These are phyloP conservation scores for Aureobasidium sp. DNA, from an alignment of 2,329 filamentous ascomycete genomes.

Conservation along the genomic window DNA sequence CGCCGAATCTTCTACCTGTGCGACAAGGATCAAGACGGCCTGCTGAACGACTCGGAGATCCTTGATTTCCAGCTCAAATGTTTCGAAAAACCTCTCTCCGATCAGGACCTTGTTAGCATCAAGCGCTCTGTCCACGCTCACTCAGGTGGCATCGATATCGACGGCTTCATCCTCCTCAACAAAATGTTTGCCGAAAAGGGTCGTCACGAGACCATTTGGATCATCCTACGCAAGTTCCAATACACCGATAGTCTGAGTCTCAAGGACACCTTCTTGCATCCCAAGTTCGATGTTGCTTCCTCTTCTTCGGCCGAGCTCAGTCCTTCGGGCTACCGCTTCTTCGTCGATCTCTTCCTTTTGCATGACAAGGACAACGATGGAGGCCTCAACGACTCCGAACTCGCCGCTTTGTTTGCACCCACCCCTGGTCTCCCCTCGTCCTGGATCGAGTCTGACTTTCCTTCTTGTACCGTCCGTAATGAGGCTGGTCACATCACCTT, in stretches of 20 bases:
- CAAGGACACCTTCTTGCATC: constrained; percentile 83
- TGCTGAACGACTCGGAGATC: constrained; percentile 84
- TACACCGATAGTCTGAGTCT: constrained; percentile 93
- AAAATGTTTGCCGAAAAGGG: constrained; percentile 97
- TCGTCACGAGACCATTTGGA: constrained; percentile 96
- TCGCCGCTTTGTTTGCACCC: constrained; percentile 81
- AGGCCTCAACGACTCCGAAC: constrained; percentile 77
- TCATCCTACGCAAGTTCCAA: constrained; percentile 87
- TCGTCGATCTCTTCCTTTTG: constrained; percentile 89
- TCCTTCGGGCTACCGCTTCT: constrained; percentile 91
- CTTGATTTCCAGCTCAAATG: constrained; percentile 84
- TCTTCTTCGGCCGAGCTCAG: constrained; percentile 90
- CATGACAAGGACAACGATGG: constrained; percentile 98
- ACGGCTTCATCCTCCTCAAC: constrained; percentile 83
- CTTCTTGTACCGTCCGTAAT: constrained; percentile 87
- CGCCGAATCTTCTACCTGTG: constrained; percentile 91
- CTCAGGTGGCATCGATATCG: constrained; percentile 63
- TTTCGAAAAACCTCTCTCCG: constrained; percentile 78
- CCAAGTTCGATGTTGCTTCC: constrained; percentile 88
- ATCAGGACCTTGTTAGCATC: constrained; percentile 82
- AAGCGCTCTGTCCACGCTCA: constrained; percentile 66
- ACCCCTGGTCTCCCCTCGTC: constrained; percentile 82
- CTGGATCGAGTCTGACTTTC: constrained; percentile 85
- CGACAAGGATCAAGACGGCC: constrained; percentile 93
- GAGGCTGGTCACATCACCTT: constrained; percentile 92